phyloP scores from a whole-genome alignment of 768 basidiomycete species.

The Collybia nuda region DNA sequence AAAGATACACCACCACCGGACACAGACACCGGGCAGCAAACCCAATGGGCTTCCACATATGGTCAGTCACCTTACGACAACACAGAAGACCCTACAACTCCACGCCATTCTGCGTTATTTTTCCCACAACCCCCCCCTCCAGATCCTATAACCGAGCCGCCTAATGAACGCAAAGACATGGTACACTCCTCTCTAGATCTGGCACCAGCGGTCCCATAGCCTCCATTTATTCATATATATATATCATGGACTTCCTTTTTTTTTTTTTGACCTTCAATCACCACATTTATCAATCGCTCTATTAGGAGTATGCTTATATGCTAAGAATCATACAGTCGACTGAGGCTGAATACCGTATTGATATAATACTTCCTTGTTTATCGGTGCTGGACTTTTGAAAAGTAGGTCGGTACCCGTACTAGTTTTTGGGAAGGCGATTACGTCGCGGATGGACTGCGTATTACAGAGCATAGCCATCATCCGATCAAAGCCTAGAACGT shows the following conservation, averaged over 20 bases:
- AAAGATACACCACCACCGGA: conserved; percentile 15
- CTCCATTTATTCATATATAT: conserved; percentile 13
- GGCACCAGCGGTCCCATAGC: conserved; percentile 8
- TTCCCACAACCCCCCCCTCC: conserved; percentile 20
- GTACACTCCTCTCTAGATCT: conserved; percentile 7
- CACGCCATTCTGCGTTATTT: conserved; percentile 37
- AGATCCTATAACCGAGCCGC: conserved; percentile 15
- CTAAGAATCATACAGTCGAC: conserved; percentile 15
- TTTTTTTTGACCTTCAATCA: conserved; percentile 6
- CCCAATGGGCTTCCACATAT: conserved; percentile 41
- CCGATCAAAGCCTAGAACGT: conserved; percentile 79
- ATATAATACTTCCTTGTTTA: conserved; percentile 47
- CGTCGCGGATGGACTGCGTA: conserved; percentile 86
- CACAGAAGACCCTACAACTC: conserved; percentile 41
- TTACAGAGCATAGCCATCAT: conserved; percentile 90
- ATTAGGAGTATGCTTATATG: conserved; percentile 3
- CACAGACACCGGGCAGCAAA: conserved; percentile 25
- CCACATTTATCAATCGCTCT: neutral
- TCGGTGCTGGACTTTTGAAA: conserved; percentile 82
- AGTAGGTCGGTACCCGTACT: conserved; percentile 80
- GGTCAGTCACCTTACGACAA: conserved; percentile 34
- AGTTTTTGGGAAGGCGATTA: conserved; percentile 96
- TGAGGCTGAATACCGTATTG: conserved; percentile 61
- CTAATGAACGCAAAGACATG: conserved; percentile 23
- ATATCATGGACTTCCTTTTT: conserved; percentile 16